Evolutionary conservation across 129 eudicot genomes (phyloP).

Genomic region (Centella asiatica): DNA sequence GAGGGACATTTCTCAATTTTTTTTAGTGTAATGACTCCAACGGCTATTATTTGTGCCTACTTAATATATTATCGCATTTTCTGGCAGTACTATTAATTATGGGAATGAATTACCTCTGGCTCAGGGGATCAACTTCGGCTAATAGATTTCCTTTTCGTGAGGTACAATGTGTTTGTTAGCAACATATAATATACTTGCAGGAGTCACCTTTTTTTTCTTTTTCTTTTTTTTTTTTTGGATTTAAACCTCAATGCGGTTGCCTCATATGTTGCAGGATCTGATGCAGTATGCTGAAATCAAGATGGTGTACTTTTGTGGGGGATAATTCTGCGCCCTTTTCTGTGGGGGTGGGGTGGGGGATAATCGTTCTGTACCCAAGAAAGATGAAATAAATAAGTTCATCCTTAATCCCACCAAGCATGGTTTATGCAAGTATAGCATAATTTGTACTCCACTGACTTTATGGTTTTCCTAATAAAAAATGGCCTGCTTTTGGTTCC

Average conservation of each 20-base stretch:
- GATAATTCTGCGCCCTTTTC: too few relatives aligned
- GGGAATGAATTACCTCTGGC: slow-evolving; percentile 90
- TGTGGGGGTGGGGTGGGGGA: too few relatives aligned
- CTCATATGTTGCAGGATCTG: background rate
- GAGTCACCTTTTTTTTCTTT: background rate
- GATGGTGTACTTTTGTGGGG: too few relatives aligned
- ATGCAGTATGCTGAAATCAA: background rate
- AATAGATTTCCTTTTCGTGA: slow-evolving; percentile 13
- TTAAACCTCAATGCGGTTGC: background rate
- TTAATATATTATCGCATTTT: background rate
- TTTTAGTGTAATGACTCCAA: background rate
- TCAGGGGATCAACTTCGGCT: slow-evolving; percentile 93
- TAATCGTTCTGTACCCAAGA: background rate
- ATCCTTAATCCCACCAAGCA: too few relatives aligned
- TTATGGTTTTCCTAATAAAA: too few relatives aligned
- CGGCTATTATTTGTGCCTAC: background rate
- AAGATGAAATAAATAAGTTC: too few relatives aligned
- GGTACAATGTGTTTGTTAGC: background rate
- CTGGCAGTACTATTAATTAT: slow-evolving; percentile 74
- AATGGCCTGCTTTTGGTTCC: too few relatives aligned
- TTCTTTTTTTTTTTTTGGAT: background rate
- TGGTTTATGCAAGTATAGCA: too few relatives aligned
- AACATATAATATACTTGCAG: background rate
- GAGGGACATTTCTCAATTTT: background rate
- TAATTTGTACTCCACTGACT: too few relatives aligned